phyloP scores from a whole-genome alignment of 2,329 filamentous ascomycete genomes.

The Aspergillus pseudotamarii region DNA sequence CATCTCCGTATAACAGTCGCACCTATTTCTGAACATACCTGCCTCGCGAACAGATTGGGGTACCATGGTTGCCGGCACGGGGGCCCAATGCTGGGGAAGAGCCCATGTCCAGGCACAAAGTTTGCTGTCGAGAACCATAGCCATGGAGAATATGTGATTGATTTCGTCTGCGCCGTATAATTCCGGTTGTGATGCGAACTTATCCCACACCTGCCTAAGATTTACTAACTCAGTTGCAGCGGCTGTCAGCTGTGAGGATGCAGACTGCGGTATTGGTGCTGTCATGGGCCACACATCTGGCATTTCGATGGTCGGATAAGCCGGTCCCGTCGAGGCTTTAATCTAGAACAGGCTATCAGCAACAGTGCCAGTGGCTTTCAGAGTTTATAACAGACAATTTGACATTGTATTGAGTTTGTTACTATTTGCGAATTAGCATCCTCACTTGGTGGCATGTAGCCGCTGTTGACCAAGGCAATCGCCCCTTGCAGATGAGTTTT shows the following conservation, averaged over 20 bases:
- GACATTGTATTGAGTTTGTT: constrained; percentile 26
- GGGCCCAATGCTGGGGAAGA: constrained; percentile 29
- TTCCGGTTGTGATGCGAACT: constrained; percentile 7
- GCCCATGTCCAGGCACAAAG: constrained; percentile 27
- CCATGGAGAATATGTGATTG: constrained; percentile 21
- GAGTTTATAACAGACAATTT: constrained; percentile 25
- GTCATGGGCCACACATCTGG: constrained; percentile 28
- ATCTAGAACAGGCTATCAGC: constrained; percentile 19
- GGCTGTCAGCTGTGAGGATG: constrained; percentile 24
- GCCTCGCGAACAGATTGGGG: constrained; percentile 29
- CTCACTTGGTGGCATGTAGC: constrained; percentile 17
- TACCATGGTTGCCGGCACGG: constrained; percentile 25
- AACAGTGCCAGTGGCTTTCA: neutral
- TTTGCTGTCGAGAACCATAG: constrained; percentile 24
- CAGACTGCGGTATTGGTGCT: constrained; percentile 15
- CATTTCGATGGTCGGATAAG: constrained; percentile 24
- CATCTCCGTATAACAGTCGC: constrained; percentile 35
- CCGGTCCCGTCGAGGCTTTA: constrained; percentile 23
- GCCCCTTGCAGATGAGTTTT: constrained; percentile 34
- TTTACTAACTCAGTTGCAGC: constrained; percentile 27
- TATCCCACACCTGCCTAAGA: constrained; percentile 27
- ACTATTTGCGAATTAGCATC: constrained; percentile 20
- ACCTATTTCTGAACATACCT: constrained; percentile 28
- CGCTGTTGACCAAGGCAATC: constrained; percentile 31
- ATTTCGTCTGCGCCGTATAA: constrained; percentile 11